Evolutionary conservation across 768 basidiomycete genomes (phyloP).

Genomic region (Holtermannia corniformis): DNA sequence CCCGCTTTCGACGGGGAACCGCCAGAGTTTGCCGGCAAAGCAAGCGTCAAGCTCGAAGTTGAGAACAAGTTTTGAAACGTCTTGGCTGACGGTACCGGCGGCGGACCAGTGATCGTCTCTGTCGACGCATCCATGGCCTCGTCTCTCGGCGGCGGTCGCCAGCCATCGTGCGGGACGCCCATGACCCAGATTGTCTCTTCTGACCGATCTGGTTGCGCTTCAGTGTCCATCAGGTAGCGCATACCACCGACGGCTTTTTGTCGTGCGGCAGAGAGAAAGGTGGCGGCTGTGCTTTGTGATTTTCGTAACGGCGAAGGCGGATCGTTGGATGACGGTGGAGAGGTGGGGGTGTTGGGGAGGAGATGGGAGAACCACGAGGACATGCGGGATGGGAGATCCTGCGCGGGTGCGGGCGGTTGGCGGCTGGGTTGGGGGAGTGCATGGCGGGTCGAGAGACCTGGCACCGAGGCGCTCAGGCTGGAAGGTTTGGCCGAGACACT

Average conservation of each 20-base stretch:
- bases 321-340: slow-evolving; percentile 6
- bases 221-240: slow-evolving; percentile 81
- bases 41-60: slow-evolving; percentile 22
- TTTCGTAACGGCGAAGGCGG: slow-evolving; percentile 29
- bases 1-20: slow-evolving; percentile 18
- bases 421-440: slow-evolving; percentile 18
- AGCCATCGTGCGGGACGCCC: slow-evolving; percentile 55
- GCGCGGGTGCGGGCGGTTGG: slow-evolving; percentile 2
- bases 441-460: slow-evolving; percentile 17
- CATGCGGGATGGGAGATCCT: slow-evolving; percentile 29
- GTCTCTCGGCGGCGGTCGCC: slow-evolving; percentile 20
- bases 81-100: slow-evolving; percentile 19
- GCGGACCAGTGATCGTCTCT: slow-evolving; percentile 6
- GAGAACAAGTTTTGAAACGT: slow-evolving; percentile 29
- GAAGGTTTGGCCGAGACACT: slow-evolving; percentile 10
- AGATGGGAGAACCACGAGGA: slow-evolving; percentile 37
- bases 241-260: slow-evolving; percentile 45
- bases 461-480: slow-evolving; percentile 27
- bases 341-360: slow-evolving; percentile 10
- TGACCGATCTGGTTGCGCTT: slow-evolving; percentile 73
- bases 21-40: slow-evolving; percentile 8
- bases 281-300: slow-evolving; percentile 27
- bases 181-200: slow-evolving; percentile 80
- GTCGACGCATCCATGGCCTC: slow-evolving; percentile 5
- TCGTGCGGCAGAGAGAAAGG: slow-evolving; percentile 33